Evolutionary conservation across 768 basidiomycete species (phyloP).

Genomic region (Leccinellum rugosiceps): DNA sequence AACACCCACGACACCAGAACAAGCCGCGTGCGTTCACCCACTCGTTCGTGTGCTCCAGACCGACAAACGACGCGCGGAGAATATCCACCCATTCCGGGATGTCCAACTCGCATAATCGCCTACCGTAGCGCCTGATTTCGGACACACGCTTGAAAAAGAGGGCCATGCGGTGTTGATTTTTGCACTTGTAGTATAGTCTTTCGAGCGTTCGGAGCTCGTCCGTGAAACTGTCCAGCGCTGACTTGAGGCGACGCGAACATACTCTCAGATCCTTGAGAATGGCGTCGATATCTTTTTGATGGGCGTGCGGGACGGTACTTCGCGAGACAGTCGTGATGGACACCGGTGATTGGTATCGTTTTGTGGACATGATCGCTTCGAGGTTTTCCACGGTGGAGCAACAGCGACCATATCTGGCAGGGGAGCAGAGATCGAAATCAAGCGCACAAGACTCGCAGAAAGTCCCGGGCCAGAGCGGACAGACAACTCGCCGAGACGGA

Average conservation of each 20-base stretch:
- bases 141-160: conserved; percentile 63
- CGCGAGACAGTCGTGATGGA: conserved; percentile 16
- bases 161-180: conserved; percentile 54
- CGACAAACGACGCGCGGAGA: conserved; percentile 29
- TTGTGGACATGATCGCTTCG: background rate
- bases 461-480: conserved; percentile 73
- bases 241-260: conserved; percentile 50
- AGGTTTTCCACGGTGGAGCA: conserved; percentile 11
- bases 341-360: conserved; percentile 6
- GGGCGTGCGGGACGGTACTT: conserved; percentile 15
- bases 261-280: conserved; percentile 59
- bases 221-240: conserved; percentile 30
- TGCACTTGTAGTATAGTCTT: conserved; percentile 73
- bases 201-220: conserved; percentile 51
- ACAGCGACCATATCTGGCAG: conserved; percentile 54
- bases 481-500: conserved; percentile 56
- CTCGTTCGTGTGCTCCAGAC: conserved; percentile 24
- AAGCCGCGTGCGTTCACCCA: conserved; percentile 6
- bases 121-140: conserved; percentile 53
- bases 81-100: conserved; percentile 22
- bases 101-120: conserved; percentile 16
- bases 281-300: conserved; percentile 46
- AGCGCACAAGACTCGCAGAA: conserved; percentile 80
- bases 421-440: conserved; percentile 87
- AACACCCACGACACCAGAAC: background rate